Evolutionary conservation across 2,329 filamentous ascomycete species (phyloP).

Genomic region (Pseudogymnoascus sp.): DNA sequence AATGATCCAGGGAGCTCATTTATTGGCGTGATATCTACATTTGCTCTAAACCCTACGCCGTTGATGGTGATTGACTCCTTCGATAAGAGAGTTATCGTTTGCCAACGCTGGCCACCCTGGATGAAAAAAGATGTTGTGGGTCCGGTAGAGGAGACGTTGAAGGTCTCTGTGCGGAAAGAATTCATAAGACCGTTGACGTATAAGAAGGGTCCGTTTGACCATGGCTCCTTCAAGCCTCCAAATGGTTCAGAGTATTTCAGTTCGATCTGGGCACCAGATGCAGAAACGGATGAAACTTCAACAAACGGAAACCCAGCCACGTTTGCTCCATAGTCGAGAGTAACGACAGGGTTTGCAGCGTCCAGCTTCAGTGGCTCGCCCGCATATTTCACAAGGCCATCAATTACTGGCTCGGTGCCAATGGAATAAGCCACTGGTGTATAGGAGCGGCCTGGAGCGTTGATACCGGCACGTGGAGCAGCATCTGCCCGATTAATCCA

Average conservation of each 20-base stretch:
- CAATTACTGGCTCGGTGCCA: slow-evolving; percentile 1
- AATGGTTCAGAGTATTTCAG: slow-evolving; percentile 31
- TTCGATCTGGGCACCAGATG: slow-evolving; percentile 26
- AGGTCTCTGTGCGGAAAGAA: slow-evolving; percentile 32
- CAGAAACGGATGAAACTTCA: slow-evolving; percentile 20
- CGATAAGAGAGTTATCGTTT: slow-evolving; percentile 30
- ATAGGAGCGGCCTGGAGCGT: not conserved
- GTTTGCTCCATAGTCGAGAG: slow-evolving; percentile 28
- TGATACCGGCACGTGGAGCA: not conserved
- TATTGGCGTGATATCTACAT: slow-evolving; percentile 19
- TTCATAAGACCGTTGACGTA: slow-evolving; percentile 24
- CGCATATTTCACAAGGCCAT: not conserved
- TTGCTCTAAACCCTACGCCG: slow-evolving; percentile 26
- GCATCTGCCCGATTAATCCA: not conserved
- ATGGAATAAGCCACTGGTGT: not conserved
- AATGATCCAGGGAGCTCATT: slow-evolving; percentile 26
- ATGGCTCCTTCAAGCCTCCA: slow-evolving; percentile 20
- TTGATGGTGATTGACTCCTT: slow-evolving; percentile 27
- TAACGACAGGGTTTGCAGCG: slow-evolving; percentile 12
- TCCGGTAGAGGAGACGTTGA: slow-evolving; percentile 28
- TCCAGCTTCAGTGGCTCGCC: not conserved
- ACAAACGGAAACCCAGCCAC: slow-evolving; percentile 29
- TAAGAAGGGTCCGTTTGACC: slow-evolving; percentile 28
- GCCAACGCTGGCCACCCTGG: slow-evolving; percentile 35
- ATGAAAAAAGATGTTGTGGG: slow-evolving; percentile 27